These are phyloP conservation scores for Ceratobasidium sp. DNA, from an alignment of 1,284 basidiomycete species.

Conservation along the genomic window DNA sequence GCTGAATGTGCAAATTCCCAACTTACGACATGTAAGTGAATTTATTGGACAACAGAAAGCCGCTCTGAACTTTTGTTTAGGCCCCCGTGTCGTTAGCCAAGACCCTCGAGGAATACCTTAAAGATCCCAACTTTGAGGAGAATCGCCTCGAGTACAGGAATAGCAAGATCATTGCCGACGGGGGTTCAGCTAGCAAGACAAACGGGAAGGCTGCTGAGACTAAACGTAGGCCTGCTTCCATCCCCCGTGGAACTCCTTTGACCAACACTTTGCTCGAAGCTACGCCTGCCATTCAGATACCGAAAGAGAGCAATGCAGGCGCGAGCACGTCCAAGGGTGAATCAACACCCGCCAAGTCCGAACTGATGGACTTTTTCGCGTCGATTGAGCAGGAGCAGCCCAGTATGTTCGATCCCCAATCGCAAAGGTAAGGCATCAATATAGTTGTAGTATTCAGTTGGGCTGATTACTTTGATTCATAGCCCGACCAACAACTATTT, in stretches of 20 bases:
- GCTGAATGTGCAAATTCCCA: slow-evolving; percentile 93
- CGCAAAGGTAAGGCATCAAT: slow-evolving; percentile 60
- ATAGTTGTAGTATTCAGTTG: slow-evolving; percentile 22
- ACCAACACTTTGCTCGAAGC: background rate
- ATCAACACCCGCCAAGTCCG: slow-evolving; percentile 48
- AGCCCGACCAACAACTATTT: slow-evolving; percentile 67
- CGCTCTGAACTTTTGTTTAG: slow-evolving; percentile 55
- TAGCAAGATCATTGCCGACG: slow-evolving; percentile 81
- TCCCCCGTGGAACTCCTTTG: background rate
- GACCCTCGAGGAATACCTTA: slow-evolving; percentile 94
- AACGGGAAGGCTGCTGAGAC: slow-evolving; percentile 50
- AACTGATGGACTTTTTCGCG: slow-evolving; percentile 88
- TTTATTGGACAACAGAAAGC: background rate
- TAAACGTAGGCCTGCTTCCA: slow-evolving; percentile 48
- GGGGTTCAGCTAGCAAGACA: slow-evolving; percentile 52
- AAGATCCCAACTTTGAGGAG: slow-evolving; percentile 95
- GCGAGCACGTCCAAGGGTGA: slow-evolving; percentile 47
- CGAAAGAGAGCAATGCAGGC: slow-evolving; percentile 15
- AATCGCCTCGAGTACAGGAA: slow-evolving; percentile 92
- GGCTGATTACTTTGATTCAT: slow-evolving; percentile 45
- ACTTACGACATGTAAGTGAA: slow-evolving; percentile 84
- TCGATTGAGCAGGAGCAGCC: slow-evolving; percentile 88
- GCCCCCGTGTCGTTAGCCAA: slow-evolving; percentile 94
- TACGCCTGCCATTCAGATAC: background rate
- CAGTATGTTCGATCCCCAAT: slow-evolving; percentile 74